Conservation (phyloP, 768 basidiomycete species). For the Aureoboletus auriporus region DNA sequence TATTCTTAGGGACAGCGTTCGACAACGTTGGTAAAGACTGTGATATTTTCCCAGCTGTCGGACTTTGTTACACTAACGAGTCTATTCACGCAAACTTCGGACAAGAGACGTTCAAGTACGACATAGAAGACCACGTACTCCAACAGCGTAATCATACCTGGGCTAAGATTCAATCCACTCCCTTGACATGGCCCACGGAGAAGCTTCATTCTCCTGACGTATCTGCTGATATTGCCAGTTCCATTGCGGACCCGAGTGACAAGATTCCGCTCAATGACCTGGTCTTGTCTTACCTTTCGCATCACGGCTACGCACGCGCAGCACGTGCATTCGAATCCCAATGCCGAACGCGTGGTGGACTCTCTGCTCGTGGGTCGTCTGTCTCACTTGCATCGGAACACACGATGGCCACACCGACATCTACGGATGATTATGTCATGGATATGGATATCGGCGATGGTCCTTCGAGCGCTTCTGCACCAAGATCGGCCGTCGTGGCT, state of each 20-base stretch:
- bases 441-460: slow-evolving; percentile 42
- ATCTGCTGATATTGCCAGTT: slow-evolving; percentile 1
- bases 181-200: slow-evolving; percentile 43
- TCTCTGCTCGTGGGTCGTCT: slow-evolving; percentile 10
- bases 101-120: slow-evolving; percentile 78
- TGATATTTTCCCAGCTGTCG: slow-evolving; percentile 83
- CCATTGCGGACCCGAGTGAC: slow-evolving; percentile 42
- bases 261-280: slow-evolving; percentile 66
- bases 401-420: slow-evolving; percentile 4
- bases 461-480: slow-evolving; percentile 6
- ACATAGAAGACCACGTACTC: slow-evolving; percentile 84
- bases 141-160: slow-evolving; percentile 64
- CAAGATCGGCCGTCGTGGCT: slow-evolving; percentile 8
- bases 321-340: slow-evolving; percentile 64
- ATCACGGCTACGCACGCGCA: slow-evolving; percentile 78
- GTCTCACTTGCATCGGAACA: slow-evolving; percentile 1
- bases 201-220: slow-evolving; percentile 7
- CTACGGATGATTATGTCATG: slow-evolving; percentile 38
- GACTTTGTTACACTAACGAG: slow-evolving; percentile 78
- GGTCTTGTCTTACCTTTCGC: slow-evolving; percentile 74
- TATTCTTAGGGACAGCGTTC: slow-evolving; percentile 56
- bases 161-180: slow-evolving; percentile 59
- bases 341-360: slow-evolving; percentile 26
- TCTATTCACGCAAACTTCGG: slow-evolving; percentile 86
- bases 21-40: slow-evolving; percentile 63